Conservation (phyloP, 1,139 yeast genomes). For the Magnusiomyces tetraspermus region DNA sequence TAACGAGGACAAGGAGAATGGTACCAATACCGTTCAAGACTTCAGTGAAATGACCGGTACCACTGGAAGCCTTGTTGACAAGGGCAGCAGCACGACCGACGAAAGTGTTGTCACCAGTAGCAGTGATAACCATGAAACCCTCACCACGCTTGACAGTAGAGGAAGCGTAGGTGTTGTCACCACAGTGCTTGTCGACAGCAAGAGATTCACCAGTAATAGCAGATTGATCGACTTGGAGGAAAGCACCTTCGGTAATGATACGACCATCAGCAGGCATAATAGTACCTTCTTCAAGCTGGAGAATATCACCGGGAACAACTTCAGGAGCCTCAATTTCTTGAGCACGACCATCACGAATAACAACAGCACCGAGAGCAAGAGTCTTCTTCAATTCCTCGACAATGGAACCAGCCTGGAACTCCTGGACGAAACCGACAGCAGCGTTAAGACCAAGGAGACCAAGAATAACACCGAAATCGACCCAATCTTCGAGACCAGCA, state of each 20-base stretch:
- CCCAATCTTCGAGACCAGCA: conserved; percentile 98
- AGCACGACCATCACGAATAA: conserved; percentile 57
- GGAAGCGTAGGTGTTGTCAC: conserved; percentile 86
- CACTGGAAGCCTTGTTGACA: conserved; percentile 91
- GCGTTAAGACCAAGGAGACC: conserved; percentile 86
- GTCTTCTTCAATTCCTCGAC: conserved; percentile 39
- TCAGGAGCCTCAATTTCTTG: conserved; percentile 57
- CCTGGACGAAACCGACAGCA: conserved; percentile 92
- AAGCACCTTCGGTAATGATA: conserved; percentile 77
- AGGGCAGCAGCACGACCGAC: conserved; percentile 96
- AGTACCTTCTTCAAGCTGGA: conserved; percentile 71
- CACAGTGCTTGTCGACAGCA: conserved; percentile 87
- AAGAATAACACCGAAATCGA: conserved; percentile 96
- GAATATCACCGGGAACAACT: conserved; percentile 73
- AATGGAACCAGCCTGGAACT: conserved; percentile 53
- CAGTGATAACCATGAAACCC: conserved; percentile 89
- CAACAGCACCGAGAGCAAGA: conserved; percentile 44
- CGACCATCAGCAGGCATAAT: conserved; percentile 90
- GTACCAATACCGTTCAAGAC: conserved; percentile 98
- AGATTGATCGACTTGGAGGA: conserved; percentile 93
- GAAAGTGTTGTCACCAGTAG: conserved; percentile 89
- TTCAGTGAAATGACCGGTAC: conserved; percentile 95
- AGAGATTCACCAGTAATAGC: conserved; percentile 98
- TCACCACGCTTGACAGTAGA: conserved; percentile 97
- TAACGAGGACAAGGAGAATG: conserved; percentile 78